phyloP scores from a whole-genome alignment of 2,329 filamentous ascomycete species.

The Chrysoporthe cubensis region DNA sequence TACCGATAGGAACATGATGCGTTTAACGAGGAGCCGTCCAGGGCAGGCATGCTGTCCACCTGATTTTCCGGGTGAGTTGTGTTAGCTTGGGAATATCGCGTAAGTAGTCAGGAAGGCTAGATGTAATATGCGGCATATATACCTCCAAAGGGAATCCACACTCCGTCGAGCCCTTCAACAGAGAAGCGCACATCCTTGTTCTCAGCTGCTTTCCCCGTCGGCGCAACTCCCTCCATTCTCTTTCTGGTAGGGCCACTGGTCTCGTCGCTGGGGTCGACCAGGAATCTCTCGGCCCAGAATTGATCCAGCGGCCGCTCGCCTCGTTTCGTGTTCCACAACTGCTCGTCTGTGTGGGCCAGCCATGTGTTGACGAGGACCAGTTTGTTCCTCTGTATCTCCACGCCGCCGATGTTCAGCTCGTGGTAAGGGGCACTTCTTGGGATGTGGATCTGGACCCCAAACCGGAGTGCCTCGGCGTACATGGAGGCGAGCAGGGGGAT shows the following conservation, averaged over 20 bases:
- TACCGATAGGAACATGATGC: constrained; percentile 1
- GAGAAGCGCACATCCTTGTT: not conserved
- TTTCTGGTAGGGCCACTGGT: not conserved
- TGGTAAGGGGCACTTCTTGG: constrained; percentile 1
- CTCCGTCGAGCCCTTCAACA: not conserved
- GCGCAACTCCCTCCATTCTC: not conserved
- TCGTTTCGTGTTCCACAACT: not conserved
- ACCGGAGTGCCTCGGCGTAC: not conserved
- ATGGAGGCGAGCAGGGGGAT: not conserved
- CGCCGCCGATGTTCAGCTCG: not conserved
- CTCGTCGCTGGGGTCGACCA: not conserved
- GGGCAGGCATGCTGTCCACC: constrained; percentile 1
- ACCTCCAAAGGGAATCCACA: not conserved
- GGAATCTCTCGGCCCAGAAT: constrained; percentile 1
- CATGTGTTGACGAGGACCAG: not conserved
- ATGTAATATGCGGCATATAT: not conserved
- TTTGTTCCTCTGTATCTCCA: not conserved
- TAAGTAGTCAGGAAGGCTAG: not conserved
- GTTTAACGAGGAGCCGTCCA: not conserved
- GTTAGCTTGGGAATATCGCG: not conserved
- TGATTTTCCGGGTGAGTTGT: not conserved
- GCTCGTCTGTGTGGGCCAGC: constrained; percentile 1
- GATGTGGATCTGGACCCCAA: not conserved
- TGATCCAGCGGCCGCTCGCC: constrained; percentile 2
- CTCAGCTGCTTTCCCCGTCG: not conserved